Evolutionary conservation across 2,329 filamentous ascomycete genomes (phyloP).

Genomic region (Trichoderma sp.): DNA sequence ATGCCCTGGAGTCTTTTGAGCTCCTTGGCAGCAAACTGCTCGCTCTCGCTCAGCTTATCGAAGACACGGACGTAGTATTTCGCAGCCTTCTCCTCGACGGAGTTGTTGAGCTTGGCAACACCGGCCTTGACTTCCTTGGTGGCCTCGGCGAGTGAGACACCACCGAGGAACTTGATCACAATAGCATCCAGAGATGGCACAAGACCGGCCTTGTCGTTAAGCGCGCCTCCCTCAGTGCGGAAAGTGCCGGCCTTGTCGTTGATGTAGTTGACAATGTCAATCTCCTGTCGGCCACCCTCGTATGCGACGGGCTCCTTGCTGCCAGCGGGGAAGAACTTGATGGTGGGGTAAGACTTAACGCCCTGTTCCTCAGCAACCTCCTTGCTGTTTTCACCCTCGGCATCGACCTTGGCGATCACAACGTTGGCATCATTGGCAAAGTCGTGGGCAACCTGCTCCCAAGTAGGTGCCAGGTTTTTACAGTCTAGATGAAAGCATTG

Average conservation of each 20-base stretch:
- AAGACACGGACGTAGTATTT: constrained; percentile 94
- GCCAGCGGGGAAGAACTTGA: constrained; percentile 95
- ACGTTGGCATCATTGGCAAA: constrained; percentile 79
- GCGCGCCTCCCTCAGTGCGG: constrained; percentile 77
- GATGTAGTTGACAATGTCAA: constrained; percentile 76
- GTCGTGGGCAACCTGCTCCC: constrained; percentile 83
- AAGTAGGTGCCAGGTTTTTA: constrained; percentile 88
- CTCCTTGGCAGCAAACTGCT: constrained; percentile 84
- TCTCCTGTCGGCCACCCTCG: constrained; percentile 74
- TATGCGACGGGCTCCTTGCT: constrained; percentile 74
- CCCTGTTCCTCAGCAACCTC: constrained; percentile 74
- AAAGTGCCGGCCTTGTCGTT: constrained; percentile 90
- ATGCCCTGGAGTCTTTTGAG: constrained; percentile 77
- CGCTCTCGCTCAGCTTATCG: constrained; percentile 78
- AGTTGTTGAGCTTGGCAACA: constrained; percentile 65
- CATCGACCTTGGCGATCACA: constrained; percentile 92
- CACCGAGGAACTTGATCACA: constrained; percentile 72
- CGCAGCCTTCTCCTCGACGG: constrained; percentile 73
- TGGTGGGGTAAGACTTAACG: constrained; percentile 88
- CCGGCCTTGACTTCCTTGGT: constrained; percentile 73
- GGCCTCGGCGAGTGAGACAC: constrained; percentile 64
- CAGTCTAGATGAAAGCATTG: constrained; percentile 67
- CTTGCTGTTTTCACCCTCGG: constrained; percentile 85
- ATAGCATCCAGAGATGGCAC: constrained; percentile 77
- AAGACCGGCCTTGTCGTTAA: constrained; percentile 79